phyloP scores from a whole-genome alignment of 305 asterid genomes.

The Ilex paraguariensis region DNA sequence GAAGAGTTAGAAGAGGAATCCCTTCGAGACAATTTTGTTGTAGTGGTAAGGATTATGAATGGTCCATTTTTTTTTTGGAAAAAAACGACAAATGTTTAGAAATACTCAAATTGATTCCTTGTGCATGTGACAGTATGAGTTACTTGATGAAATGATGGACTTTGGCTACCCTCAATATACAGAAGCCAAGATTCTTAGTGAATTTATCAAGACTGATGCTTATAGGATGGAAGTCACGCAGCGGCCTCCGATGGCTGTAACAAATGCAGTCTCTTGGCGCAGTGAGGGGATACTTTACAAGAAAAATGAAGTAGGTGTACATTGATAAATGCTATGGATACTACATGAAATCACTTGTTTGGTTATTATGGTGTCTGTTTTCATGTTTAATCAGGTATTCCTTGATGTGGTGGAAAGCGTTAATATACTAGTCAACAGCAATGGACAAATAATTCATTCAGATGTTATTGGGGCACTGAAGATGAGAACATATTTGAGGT shows the following conservation, averaged over 20 bases:
- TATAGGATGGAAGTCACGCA: slow-evolving; percentile 93
- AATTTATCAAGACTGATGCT: slow-evolving; percentile 97
- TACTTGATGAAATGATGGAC: slow-evolving; percentile 74
- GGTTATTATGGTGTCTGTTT: not conserved
- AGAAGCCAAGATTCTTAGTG: slow-evolving; percentile 94
- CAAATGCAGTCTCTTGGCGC: slow-evolving; percentile 99
- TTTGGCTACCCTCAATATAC: slow-evolving; percentile 45
- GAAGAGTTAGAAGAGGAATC: slow-evolving; percentile 96
- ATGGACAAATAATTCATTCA: slow-evolving; percentile 86
- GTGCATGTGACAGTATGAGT: slow-evolving; percentile 60
- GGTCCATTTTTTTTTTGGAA: not conserved
- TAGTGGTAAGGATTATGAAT: slow-evolving; percentile 56
- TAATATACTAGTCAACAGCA: slow-evolving; percentile 90
- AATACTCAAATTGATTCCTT: not conserved
- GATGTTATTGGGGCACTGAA: slow-evolving; percentile 93
- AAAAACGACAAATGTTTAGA: not conserved
- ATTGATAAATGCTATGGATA: not conserved
- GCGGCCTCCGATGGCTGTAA: slow-evolving; percentile 99
- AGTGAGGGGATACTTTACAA: slow-evolving; percentile 26
- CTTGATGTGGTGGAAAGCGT: slow-evolving; percentile 98
- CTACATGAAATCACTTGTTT: not conserved
- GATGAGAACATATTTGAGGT: slow-evolving; percentile 96
- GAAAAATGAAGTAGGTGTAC: slow-evolving; percentile 69
- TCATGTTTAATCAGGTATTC: slow-evolving; percentile 35
- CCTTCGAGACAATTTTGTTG: slow-evolving; percentile 92